Evolutionary conservation across 345 rosid species (phyloP).

Genomic region (Populus davidiana): DNA sequence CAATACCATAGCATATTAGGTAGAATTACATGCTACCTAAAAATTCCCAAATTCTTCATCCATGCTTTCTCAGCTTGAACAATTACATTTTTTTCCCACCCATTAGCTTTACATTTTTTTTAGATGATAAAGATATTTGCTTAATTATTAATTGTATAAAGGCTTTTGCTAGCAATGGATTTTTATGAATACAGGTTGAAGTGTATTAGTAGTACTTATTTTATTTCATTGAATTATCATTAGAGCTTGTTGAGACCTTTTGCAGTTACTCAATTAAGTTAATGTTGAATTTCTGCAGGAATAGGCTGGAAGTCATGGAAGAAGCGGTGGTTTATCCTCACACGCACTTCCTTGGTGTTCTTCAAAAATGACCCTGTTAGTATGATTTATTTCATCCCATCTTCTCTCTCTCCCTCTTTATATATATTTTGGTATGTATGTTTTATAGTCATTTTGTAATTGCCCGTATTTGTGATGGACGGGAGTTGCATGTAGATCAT

Average conservation of each 20-base stretch:
- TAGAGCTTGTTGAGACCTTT: neutral
- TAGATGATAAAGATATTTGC: neutral
- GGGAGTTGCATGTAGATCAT: neutral
- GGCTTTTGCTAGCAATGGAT: neutral
- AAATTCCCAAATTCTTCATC: neutral
- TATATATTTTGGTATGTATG: neutral
- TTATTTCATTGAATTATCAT: neutral
- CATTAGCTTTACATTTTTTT: neutral
- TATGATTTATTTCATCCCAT: conserved; percentile 18
- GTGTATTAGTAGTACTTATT: neutral
- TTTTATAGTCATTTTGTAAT: neutral
- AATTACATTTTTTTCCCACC: neutral
- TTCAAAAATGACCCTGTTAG: conserved; percentile 97
- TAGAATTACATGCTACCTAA: neutral
- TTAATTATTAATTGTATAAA: neutral
- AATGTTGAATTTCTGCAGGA: conserved; percentile 49
- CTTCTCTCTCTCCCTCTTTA: neutral
- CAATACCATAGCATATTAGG: neutral
- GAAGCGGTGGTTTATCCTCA: conserved; percentile 97
- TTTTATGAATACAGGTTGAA: neutral
- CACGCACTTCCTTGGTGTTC: conserved; percentile 96
- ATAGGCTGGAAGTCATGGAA: conserved; percentile 99
- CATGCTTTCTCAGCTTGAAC: neutral
- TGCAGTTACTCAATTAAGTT: neutral
- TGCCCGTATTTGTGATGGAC: neutral